phyloP scores from a whole-genome alignment of 2,329 filamentous ascomycete species.

The Cercospora berteroae region DNA sequence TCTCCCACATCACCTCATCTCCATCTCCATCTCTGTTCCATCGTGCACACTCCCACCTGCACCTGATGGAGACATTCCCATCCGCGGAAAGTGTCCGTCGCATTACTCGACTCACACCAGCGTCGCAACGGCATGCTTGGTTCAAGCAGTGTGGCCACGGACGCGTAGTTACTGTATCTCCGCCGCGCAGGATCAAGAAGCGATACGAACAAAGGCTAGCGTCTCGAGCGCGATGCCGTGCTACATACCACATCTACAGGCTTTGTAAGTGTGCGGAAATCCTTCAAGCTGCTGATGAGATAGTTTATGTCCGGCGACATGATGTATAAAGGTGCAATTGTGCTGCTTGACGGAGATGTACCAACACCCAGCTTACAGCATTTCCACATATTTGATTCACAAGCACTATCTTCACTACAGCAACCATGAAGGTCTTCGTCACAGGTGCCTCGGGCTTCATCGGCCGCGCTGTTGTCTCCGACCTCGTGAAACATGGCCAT shows the following conservation, averaged over 20 bases:
- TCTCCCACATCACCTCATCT: background rate
- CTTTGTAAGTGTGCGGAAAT: background rate
- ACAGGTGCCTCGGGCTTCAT: constrained; percentile 46
- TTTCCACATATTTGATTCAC: background rate
- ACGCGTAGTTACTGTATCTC: background rate
- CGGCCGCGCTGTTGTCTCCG: constrained; percentile 40
- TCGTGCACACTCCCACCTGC: background rate
- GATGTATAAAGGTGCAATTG: background rate
- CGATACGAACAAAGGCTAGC: background rate
- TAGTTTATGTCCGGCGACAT: background rate
- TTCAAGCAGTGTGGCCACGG: background rate
- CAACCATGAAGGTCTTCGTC: constrained; percentile 35
- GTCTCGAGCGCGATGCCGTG: background rate
- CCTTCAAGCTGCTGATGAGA: background rate
- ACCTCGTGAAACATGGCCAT: constrained; percentile 43
- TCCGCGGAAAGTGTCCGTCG: background rate
- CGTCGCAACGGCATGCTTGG: background rate
- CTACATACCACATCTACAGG: background rate
- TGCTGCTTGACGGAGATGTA: background rate
- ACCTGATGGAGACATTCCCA: background rate
- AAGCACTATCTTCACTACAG: background rate
- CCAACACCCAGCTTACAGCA: background rate
- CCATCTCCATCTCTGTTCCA: background rate
- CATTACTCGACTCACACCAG: background rate
- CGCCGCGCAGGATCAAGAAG: background rate